A percentile compares a stretch with the other conserved stretches of the same genome.
Conservation (phyloP, 2,329 filamentous ascomycete species). For the Trichoderma sp. region DNA sequence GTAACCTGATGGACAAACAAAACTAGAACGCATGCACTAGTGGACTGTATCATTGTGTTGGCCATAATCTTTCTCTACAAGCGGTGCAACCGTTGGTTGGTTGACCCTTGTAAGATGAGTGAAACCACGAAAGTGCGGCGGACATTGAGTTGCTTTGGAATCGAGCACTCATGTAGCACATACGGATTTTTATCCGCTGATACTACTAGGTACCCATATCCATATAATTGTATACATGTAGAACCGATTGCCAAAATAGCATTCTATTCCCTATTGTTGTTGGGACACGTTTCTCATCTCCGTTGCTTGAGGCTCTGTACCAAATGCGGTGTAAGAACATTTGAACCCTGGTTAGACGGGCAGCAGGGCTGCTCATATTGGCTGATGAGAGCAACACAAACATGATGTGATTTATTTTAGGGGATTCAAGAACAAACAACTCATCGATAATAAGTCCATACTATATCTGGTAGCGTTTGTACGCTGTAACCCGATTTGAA, state of each 20-base stretch:
- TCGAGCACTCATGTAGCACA: background rate
- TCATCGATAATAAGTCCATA: too few relatives aligned
- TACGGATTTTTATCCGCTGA: background rate
- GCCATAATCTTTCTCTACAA: background rate
- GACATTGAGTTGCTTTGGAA: background rate
- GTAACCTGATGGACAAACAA: background rate
- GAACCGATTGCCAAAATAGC: too few relatives aligned
- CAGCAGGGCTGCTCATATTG: too few relatives aligned
- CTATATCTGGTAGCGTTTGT: background rate
- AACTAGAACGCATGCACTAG: background rate
- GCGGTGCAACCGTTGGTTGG: too few relatives aligned
- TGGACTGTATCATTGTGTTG: background rate
- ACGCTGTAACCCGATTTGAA: background rate
- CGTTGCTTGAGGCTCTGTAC: background rate
- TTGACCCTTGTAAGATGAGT: background rate
- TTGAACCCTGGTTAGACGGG: too few relatives aligned
- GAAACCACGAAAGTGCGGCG: background rate
- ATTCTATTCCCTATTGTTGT: background rate
- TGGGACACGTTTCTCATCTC: background rate
- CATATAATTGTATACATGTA: background rate
- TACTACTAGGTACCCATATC: background rate
- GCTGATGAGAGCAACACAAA: too few relatives aligned
- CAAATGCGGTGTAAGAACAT: background rate
- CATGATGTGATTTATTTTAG: background rate
- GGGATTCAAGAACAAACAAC: background rate